Base-by-base conservation (phyloP, 2,329 filamentous ascomycete species). In the Penicillium palitans region DNA sequence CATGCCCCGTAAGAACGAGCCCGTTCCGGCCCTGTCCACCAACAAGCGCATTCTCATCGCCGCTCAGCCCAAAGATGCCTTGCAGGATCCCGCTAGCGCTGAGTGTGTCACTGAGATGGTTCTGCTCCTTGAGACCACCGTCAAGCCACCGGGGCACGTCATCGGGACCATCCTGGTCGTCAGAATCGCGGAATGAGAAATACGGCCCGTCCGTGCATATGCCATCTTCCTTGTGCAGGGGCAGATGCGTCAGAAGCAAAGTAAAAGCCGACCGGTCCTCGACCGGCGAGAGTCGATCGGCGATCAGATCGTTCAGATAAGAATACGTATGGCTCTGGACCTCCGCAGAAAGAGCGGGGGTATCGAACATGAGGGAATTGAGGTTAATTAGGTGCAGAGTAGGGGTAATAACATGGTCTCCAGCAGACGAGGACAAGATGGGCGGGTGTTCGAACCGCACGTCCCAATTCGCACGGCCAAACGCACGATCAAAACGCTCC, bases 321-420 rank as follows among this genome's bases (percentile, higher is more conserved):
- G 79, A 71, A 74, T 96, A 96, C 0, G 90, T 95, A 50, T 87
- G 80, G 59, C 87, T 82, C 71, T 96, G 91, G 3, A 96, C 81
- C 3, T 83, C 79, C 4, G 79, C 68, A 19, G 85, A 84, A 40
- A 85, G 80, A 5, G 89, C 91, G 0, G 95, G 95, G 0, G 87
- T 90, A 74, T 99, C 95, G 39, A 99, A 85, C 68, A 96, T 96
- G 84, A 99, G 91, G 55, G 91, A 88, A 76, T 99, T 99, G 63
- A 99, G 82, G 37, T 96, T 85, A 31, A 98, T 80, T 57, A 99
- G 81, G 64, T 93, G 89, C 46, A 99, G 79, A 61, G 91, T 87
- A 2, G 92, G 76, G 27, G 58, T 61, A 7, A 62, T n/a, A 10
- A 39, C 12, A 29, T 24, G 21, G 33, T 29, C 46, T 8, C 13